phyloP scores from a whole-genome alignment of 495 filamentous ascomycete genomes.

The Lentithecium fluviatile region DNA sequence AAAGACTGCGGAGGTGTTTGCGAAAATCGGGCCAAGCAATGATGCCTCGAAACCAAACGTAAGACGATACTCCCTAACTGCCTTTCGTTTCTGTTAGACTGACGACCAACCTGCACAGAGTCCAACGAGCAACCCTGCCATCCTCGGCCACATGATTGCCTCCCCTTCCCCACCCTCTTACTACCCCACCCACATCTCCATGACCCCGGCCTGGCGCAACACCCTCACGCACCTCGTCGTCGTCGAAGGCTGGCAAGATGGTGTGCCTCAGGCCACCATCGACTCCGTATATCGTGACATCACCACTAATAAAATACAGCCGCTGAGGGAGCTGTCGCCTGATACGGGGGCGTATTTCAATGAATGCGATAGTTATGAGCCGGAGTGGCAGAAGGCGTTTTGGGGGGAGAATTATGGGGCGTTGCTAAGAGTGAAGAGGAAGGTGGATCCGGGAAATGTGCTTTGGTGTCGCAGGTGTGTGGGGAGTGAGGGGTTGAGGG shows the following conservation, averaged over 20 bases:
- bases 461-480: constrained; percentile 30
- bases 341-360: constrained; percentile 36
- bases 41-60: constrained; percentile 11
- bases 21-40: constrained; percentile 16
- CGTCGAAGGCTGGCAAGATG: constrained; percentile 17
- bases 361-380: constrained; percentile 29
- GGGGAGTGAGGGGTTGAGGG: constrained; percentile 28
- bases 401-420: constrained; percentile 15
- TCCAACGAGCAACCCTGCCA: constrained; percentile 10
- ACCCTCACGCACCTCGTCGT: constrained; percentile 26
- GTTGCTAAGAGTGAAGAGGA: constrained; percentile 20
- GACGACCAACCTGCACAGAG: not conserved
- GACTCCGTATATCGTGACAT: constrained; percentile 25
- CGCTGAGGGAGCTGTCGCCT: constrained; percentile 26
- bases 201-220: constrained; percentile 35
- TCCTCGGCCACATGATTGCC: constrained; percentile 29
- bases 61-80: not conserved
- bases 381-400: constrained; percentile 28
- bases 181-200: constrained; percentile 11
- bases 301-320: constrained; percentile 24
- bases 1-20: constrained; percentile 12
- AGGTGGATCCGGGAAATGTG: constrained; percentile 21
- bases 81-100: not conserved
- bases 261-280: not conserved
- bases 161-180: constrained; percentile 5